phyloP scores from a whole-genome alignment of 139 green algal species.

The Chlorella sp. region DNA sequence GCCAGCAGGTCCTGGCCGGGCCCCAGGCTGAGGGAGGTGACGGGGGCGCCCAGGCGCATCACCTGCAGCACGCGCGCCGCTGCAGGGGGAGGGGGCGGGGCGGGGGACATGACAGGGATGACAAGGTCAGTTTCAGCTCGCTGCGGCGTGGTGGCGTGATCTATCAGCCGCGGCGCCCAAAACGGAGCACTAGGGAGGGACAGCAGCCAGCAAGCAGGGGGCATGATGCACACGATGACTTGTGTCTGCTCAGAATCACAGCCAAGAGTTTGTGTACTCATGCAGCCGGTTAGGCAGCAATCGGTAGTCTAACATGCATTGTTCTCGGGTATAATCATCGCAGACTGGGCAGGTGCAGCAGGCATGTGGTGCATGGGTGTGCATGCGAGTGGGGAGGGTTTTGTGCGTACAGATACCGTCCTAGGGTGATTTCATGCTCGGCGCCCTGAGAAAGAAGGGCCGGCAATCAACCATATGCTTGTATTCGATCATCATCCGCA shows the following conservation, averaged over 20 bases:
- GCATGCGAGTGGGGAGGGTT: background rate
- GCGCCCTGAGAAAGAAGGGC: no score
- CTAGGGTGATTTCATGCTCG: background rate
- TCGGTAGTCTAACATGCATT: constrained; percentile 51
- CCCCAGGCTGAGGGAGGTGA: constrained; percentile 81
- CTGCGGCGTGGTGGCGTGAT: no score
- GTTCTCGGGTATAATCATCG: constrained; percentile 3
- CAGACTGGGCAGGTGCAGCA: background rate
- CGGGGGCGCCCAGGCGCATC: constrained; percentile 74
- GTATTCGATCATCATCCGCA: constrained; percentile 24
- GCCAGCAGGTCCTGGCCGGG: constrained; percentile 90
- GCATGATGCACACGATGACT: no score
- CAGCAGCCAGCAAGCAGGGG: no score
- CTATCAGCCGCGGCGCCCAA: no score
- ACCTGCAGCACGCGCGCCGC: constrained; percentile 62
- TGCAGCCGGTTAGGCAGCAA: constrained; percentile 18
- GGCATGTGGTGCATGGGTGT: background rate
- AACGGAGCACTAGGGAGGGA: no score
- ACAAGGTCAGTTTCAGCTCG: background rate
- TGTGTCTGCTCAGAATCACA: constrained; percentile 23
- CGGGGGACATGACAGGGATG: background rate
- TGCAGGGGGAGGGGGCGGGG: constrained; percentile 16
- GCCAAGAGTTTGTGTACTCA: constrained; percentile 35
- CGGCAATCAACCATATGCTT: background rate
- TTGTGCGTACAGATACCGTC: background rate